A percentile compares a stretch with the other conserved stretches of the same genome.
These are phyloP conservation scores for Wickerhamomyces alni DNA, from an alignment of 805 yeast species.

Conservation along the genomic window DNA sequence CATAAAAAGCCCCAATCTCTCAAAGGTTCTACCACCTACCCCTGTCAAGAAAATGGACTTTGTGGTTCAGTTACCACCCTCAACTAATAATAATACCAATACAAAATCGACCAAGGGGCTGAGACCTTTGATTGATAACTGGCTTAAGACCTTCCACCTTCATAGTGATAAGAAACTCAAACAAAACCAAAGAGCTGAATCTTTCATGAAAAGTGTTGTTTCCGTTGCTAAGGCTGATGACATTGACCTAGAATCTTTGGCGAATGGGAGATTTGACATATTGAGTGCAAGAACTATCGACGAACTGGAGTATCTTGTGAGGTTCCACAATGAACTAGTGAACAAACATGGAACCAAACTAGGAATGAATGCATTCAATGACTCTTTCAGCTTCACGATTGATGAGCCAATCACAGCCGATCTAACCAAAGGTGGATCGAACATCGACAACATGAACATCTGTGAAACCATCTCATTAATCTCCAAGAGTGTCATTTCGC, in stretches of 20 bases:
- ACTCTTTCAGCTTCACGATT: constrained; percentile 18
- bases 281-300: constrained; percentile 67
- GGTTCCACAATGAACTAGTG: constrained; percentile 37
- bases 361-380: constrained; percentile 3
- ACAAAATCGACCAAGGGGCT: constrained; percentile 10
- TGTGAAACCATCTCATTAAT: constrained; percentile 22
- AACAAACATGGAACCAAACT: constrained; percentile 17
- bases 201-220: constrained; percentile 22
- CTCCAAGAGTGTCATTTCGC: constrained; percentile 18
- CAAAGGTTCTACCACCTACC: constrained; percentile 53
- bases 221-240: constrained; percentile 20
- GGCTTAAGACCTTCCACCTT: constrained; percentile 16
- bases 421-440: constrained; percentile 8
- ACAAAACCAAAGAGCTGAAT: constrained; percentile 14
- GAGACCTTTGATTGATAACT: constrained; percentile 15
- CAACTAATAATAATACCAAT: constrained; percentile 11
- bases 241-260: constrained; percentile 30
- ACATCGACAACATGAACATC: constrained; percentile 23
- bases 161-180: constrained; percentile 8
- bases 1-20: constrained; percentile 40
- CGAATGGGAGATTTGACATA: constrained; percentile 45
- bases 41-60: constrained; percentile 60
- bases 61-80: constrained; percentile 25
- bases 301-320: constrained; percentile 52
- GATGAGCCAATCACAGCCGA: constrained; percentile 3